These are phyloP conservation scores for Nakazawaea ambrosiae DNA, from an alignment of 805 yeast species.

Conservation along the genomic window DNA sequence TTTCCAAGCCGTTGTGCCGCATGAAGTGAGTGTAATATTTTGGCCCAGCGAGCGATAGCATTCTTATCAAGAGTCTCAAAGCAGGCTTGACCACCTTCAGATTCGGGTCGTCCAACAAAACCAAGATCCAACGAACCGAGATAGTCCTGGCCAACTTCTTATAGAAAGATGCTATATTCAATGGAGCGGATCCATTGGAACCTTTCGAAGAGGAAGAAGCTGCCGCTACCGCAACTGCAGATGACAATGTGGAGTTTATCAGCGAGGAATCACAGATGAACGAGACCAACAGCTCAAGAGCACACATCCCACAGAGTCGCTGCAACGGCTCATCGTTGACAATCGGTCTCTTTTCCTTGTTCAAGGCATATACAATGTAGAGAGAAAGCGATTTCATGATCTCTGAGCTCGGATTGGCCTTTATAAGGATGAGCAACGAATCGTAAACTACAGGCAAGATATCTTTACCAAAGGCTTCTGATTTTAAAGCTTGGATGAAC, in stretches of 20 bases:
- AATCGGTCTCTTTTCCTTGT: constrained; percentile 14
- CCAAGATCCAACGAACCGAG: constrained; percentile 58
- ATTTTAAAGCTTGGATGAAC: constrained; percentile 44
- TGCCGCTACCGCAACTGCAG: neutral
- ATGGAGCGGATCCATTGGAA: constrained; percentile 7
- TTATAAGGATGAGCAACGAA: constrained; percentile 32
- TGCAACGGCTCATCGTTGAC: constrained; percentile 12
- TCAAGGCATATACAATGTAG: constrained; percentile 43
- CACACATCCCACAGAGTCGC: constrained; percentile 24
- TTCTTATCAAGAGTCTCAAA: constrained; percentile 37
- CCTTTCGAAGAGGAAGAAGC: no score
- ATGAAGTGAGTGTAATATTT: constrained; percentile 42
- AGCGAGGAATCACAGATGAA: constrained; percentile 32
- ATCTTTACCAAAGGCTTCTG: constrained; percentile 28
- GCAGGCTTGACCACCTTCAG: constrained; percentile 31
- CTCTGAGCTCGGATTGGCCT: constrained; percentile 46
- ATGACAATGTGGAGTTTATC: constrained; percentile 21
- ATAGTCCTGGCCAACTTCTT: constrained; percentile 44
- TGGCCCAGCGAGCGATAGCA: constrained; percentile 39
- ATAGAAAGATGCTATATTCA: constrained; percentile 18
- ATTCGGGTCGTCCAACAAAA: constrained; percentile 38
- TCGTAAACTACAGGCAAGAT: constrained; percentile 30
- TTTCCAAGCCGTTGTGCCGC: constrained; percentile 43
- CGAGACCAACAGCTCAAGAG: constrained; percentile 30
- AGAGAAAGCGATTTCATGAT: constrained; percentile 44